phyloP scores from a whole-genome alignment of 345 rosid genomes.

The Cardamine resedifolia region DNA sequence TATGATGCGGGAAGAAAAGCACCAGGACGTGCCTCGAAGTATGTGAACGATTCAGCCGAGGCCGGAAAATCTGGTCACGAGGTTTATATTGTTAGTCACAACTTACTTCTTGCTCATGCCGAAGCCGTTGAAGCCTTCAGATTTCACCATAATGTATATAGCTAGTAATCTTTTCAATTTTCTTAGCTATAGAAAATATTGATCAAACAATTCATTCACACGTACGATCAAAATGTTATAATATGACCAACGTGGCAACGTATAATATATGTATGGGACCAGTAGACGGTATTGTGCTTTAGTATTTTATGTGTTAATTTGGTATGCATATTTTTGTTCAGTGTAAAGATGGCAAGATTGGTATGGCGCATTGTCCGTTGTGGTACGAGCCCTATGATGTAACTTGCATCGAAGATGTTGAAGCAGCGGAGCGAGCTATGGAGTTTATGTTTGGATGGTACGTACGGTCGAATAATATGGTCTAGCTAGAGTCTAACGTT shows the following conservation, averaged over 20 bases:
- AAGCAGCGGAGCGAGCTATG: slow-evolving; percentile 38
- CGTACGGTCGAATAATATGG: slow-evolving; percentile 4
- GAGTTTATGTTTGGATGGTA: slow-evolving; percentile 42
- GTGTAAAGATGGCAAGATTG: slow-evolving; percentile 38
- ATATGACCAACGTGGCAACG: too few relatives aligned
- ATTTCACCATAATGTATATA: slow-evolving; percentile 16
- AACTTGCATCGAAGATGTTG: slow-evolving; percentile 11
- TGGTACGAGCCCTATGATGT: slow-evolving; percentile 38
- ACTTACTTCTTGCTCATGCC: slow-evolving; percentile 37
- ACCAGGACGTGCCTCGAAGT: slow-evolving; percentile 41
- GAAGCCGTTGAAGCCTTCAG: slow-evolving; percentile 38
- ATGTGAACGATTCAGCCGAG: slow-evolving; percentile 23
- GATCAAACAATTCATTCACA: too few relatives aligned
- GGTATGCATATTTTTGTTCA: neutral
- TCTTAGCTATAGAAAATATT: neutral
- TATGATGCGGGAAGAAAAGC: slow-evolving; percentile 37
- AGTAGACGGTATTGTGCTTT: neutral
- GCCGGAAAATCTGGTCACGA: slow-evolving; percentile 38
- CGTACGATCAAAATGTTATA: too few relatives aligned
- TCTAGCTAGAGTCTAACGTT: neutral
- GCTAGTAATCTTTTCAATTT: neutral
- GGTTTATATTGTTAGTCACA: slow-evolving; percentile 32
- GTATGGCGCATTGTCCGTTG: slow-evolving; percentile 34
- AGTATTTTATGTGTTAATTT: neutral
- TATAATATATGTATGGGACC: neutral